These are phyloP conservation scores for Arthrobotrys sinensis DNA, from an alignment of 2,329 filamentous ascomycete species.

Conservation along the genomic window DNA sequence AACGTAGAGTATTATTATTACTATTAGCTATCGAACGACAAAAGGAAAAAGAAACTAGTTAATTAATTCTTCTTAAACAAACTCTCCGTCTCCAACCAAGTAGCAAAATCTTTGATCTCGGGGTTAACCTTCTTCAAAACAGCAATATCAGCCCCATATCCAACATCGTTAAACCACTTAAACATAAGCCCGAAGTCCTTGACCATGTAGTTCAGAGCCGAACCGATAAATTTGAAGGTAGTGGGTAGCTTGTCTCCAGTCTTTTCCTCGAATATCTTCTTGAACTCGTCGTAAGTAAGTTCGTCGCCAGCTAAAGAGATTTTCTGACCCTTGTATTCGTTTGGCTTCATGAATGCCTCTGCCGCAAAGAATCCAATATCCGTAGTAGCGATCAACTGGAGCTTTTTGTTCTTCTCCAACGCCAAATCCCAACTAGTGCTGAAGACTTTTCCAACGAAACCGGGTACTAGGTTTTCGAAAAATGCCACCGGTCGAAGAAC, in stretches of 20 bases:
- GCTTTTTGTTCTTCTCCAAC: slow-evolving; percentile 64
- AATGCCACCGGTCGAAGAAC: slow-evolving; percentile 76
- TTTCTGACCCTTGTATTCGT: slow-evolving; percentile 67
- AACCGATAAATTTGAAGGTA: slow-evolving; percentile 61
- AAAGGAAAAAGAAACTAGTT: background rate
- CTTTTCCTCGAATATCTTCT: slow-evolving; percentile 65
- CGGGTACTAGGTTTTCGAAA: slow-evolving; percentile 72
- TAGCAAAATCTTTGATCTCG: slow-evolving; percentile 69
- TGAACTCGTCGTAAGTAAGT: slow-evolving; percentile 67
- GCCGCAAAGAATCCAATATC: slow-evolving; percentile 71
- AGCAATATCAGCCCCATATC: slow-evolving; percentile 66
- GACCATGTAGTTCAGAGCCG: slow-evolving; percentile 62
- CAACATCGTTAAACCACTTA: slow-evolving; percentile 64
- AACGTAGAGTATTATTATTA: slow-evolving; percentile 6
- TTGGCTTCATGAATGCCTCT: slow-evolving; percentile 68
- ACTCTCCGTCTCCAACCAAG: slow-evolving; percentile 70
- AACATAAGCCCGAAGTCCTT: slow-evolving; percentile 65
- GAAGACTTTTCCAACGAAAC: slow-evolving; percentile 67
- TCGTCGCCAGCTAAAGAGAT: slow-evolving; percentile 70
- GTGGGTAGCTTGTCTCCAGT: slow-evolving; percentile 65
- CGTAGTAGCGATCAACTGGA: slow-evolving; percentile 68
- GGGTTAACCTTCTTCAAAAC: slow-evolving; percentile 68
- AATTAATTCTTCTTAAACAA: slow-evolving; percentile 19
- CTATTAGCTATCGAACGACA: background rate
- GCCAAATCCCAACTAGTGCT: slow-evolving; percentile 64